Conservation (phyloP, 2,329 filamentous ascomycete genomes). For the Botrytis hyacinthi region DNA sequence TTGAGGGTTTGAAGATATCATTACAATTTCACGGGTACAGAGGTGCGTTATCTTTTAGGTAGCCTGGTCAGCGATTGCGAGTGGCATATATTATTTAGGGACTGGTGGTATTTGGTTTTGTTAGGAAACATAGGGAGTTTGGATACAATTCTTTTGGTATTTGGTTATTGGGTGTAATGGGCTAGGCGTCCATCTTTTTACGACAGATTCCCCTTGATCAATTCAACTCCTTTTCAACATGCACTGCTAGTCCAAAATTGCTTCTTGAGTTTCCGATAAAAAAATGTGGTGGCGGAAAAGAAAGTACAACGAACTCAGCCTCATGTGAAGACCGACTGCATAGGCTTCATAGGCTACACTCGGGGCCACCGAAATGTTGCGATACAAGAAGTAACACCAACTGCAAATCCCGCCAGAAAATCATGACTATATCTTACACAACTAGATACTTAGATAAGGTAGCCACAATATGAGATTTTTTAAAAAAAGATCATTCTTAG, state of each 20-base stretch:
- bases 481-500: not conserved
- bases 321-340: constrained; percentile 2
- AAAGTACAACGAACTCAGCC: not conserved
- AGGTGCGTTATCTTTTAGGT: constrained; percentile 1
- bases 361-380: constrained; percentile 5
- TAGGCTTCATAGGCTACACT: constrained; percentile 2
- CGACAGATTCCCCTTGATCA: constrained; percentile 5
- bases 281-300: not conserved
- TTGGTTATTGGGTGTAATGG: not conserved
- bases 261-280: not conserved
- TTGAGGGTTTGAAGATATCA: constrained; percentile 35
- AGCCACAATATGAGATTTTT: not conserved
- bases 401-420: not conserved
- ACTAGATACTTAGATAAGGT: no score
- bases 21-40: not conserved
- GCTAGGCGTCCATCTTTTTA: constrained; percentile 7
- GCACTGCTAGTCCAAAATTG: not conserved
- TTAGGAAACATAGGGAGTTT: constrained; percentile 13
- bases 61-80: constrained; percentile 9
- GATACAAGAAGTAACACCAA: constrained; percentile 7
- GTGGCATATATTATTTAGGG: not conserved
- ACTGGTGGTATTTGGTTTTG: constrained; percentile 12
- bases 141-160: not conserved
- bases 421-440: not conserved
- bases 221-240: not conserved